Conservation (phyloP, 2,329 filamentous ascomycete species). For the Cercospora nicotianae region DNA sequence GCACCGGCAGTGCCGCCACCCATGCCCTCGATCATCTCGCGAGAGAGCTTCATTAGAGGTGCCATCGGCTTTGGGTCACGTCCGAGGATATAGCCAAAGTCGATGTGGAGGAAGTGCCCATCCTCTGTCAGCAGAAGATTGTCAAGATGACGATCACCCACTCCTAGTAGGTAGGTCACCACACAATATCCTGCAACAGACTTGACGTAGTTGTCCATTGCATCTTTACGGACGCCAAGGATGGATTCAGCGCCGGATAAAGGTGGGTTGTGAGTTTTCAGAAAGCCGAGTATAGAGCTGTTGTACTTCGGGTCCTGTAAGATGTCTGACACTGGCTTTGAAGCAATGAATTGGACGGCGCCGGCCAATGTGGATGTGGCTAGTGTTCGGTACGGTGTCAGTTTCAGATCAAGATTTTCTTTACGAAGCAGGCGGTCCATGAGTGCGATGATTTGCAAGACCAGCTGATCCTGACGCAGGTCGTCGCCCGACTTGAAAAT, state of each 20-base stretch:
- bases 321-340: conserved; percentile 73
- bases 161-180: conserved; percentile 95
- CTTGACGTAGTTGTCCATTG: conserved; percentile 91
- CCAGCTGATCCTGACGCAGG: conserved; percentile 91
- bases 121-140: conserved; percentile 89
- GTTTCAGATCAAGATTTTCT: conserved; percentile 91
- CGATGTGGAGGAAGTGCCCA: conserved; percentile 95
- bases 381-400: conserved; percentile 94
- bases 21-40: conserved; percentile 99
- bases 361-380: conserved; percentile 88
- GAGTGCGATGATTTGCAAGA: conserved; percentile 94
- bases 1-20: conserved; percentile 60
- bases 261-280: conserved; percentile 87
- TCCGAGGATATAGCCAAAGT: conserved; percentile 97
- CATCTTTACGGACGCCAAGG: conserved; percentile 84
- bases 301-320: conserved; percentile 71
- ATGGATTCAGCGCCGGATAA: conserved; percentile 70
- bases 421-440: conserved; percentile 97
- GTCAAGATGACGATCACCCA: conserved; percentile 92
- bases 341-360: conserved; percentile 88
- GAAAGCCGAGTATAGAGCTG: conserved; percentile 73
- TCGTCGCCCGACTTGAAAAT: conserved; percentile 94
- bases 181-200: conserved; percentile 98
- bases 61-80: conserved; percentile 97
- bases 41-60: conserved; percentile 92